phyloP scores from a whole-genome alignment of 768 basidiomycete genomes.

The Russula abietina region DNA sequence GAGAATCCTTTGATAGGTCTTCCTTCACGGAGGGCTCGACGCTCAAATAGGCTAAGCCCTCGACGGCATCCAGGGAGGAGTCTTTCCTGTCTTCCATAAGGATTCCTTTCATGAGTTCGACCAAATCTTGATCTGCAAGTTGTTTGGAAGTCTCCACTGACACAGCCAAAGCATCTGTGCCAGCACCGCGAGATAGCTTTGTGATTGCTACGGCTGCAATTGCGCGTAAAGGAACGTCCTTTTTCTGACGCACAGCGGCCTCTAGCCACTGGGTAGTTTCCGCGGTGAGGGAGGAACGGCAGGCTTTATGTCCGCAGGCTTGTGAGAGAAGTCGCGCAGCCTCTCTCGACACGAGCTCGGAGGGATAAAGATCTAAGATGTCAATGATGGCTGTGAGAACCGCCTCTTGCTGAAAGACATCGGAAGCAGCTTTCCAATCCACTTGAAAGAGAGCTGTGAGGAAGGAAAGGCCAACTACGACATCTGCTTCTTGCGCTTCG shows the following conservation, averaged over 20 bases:
- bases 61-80: slow-evolving; percentile 60
- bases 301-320: slow-evolving; percentile 67
- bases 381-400: slow-evolving; percentile 62
- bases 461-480: slow-evolving; percentile 56
- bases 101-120: slow-evolving; percentile 31
- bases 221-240: slow-evolving; percentile 45
- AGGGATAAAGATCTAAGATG: slow-evolving; percentile 57
- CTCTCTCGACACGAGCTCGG: slow-evolving; percentile 45
- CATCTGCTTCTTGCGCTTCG: slow-evolving; percentile 48
- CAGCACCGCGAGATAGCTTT: slow-evolving; percentile 65
- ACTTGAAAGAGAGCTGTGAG: slow-evolving; percentile 79
- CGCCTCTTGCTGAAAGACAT: slow-evolving; percentile 60
- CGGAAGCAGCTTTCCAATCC: slow-evolving; percentile 60
- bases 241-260: slow-evolving; percentile 43
- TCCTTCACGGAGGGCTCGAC: slow-evolving; percentile 56
- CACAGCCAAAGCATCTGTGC: slow-evolving; percentile 35
- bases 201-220: slow-evolving; percentile 68
- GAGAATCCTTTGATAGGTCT: slow-evolving; percentile 42
- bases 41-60: slow-evolving; percentile 76
- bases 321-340: slow-evolving; percentile 72
- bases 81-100: slow-evolving; percentile 21
- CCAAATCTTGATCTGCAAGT: slow-evolving; percentile 9
- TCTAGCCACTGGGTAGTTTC: slow-evolving; percentile 65
- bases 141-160: slow-evolving; percentile 11
- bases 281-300: slow-evolving; percentile 54